phyloP scores from a whole-genome alignment of 768 basidiomycete species.

The Tricholoma hemisulphureum region DNA sequence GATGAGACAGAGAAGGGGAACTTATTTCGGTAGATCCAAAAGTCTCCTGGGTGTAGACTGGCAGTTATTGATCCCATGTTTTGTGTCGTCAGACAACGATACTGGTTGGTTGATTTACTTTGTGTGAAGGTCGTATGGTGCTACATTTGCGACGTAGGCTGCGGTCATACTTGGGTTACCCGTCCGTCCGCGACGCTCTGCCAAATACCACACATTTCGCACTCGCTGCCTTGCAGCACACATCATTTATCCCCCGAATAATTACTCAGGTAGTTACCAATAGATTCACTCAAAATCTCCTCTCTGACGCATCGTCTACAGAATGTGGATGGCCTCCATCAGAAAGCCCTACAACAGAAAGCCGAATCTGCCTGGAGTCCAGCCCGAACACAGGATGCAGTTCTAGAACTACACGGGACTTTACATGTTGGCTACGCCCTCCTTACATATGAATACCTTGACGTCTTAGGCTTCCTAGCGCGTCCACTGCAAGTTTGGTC shows the following conservation, averaged over 20 bases:
- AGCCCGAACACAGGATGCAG: slow-evolving; percentile 36
- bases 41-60: not conserved
- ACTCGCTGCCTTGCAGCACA: slow-evolving; percentile 76
- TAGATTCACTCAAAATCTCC: slow-evolving; percentile 14
- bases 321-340: slow-evolving; percentile 95
- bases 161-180: slow-evolving; percentile 82
- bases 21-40: slow-evolving; percentile 54
- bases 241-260: slow-evolving; percentile 55
- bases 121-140: slow-evolving; percentile 13
- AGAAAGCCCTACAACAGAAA: slow-evolving; percentile 59
- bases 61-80: not conserved
- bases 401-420: slow-evolving; percentile 88
- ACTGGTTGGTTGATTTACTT: slow-evolving; percentile 51
- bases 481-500: slow-evolving; percentile 76
- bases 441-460: not conserved
- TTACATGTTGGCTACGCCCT: slow-evolving; percentile 54
- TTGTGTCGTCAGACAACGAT: slow-evolving; percentile 62
- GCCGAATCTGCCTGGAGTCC: slow-evolving; percentile 33
- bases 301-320: slow-evolving; percentile 18
- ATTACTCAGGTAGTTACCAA: slow-evolving; percentile 67
- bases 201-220: slow-evolving; percentile 91
- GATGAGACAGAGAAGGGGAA: slow-evolving; percentile 68
- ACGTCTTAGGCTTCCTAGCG: slow-evolving; percentile 41
- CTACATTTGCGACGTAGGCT: slow-evolving; percentile 44
- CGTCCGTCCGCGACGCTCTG: slow-evolving; percentile 74